Conservation (phyloP, 2,329 filamentous ascomycete species). For the Cladosporium sp. region DNA sequence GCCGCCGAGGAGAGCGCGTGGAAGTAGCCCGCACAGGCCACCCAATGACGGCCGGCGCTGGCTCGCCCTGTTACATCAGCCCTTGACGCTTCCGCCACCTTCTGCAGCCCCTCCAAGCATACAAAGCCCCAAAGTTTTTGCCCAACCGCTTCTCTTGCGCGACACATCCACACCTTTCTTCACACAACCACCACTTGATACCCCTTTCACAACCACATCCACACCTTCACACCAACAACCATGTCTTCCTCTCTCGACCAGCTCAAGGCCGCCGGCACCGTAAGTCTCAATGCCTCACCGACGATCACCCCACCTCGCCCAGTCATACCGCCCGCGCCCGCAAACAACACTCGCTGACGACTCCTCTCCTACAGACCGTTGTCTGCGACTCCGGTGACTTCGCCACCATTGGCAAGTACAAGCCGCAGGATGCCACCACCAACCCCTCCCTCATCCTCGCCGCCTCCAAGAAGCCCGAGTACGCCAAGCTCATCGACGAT, state of each 20-base stretch:
- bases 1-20: neutral
- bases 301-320: neutral
- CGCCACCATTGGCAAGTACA: slow-evolving; percentile 95
- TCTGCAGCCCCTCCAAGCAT: slow-evolving; percentile 8
- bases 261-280: slow-evolving; percentile 93
- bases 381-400: slow-evolving; percentile 90
- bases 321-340: neutral
- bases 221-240: slow-evolving; percentile 18
- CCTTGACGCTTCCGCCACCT: slow-evolving; percentile 3
- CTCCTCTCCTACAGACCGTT: slow-evolving; percentile 58
- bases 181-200: neutral
- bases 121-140: slow-evolving; percentile 7
- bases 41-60: neutral
- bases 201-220: neutral
- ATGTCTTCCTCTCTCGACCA: slow-evolving; percentile 94
- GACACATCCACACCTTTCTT: neutral
- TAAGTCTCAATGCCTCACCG: slow-evolving; percentile 49
- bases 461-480: slow-evolving; percentile 96
- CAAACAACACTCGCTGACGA: slow-evolving; percentile 1
- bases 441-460: slow-evolving; percentile 98
- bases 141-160: slow-evolving; percentile 9
- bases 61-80: slow-evolving; percentile 1
- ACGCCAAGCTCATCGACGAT: slow-evolving; percentile 81
- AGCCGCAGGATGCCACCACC: slow-evolving; percentile 99
- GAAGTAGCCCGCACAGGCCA: neutral